Conservation (phyloP, 257 asterid genomes). For the Apocynum venetum region DNA sequence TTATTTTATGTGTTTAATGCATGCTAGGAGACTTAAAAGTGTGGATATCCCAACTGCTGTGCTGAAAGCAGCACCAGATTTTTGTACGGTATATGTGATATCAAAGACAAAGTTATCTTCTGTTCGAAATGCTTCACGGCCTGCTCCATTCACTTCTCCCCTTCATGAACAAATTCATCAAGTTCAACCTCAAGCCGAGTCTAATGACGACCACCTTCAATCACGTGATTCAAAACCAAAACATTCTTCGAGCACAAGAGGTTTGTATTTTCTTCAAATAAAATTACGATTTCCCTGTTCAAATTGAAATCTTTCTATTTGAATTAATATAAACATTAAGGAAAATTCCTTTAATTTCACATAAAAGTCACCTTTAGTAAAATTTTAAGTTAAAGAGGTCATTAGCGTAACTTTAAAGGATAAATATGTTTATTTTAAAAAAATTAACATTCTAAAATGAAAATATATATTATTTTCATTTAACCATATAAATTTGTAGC, state of each 20-base stretch:
- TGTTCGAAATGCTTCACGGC: constrained; percentile 64
- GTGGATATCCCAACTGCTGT: constrained; percentile 51
- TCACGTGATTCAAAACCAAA: constrained; percentile 14
- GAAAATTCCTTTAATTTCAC: too few species aligned
- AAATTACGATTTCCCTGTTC: too few species aligned
- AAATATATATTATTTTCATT: too few species aligned
- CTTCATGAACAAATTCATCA: constrained; percentile 40
- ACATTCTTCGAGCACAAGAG: constrained; percentile 15
- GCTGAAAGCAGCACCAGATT: constrained; percentile 69
- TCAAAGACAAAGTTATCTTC: constrained; percentile 76
- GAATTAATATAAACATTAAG: too few species aligned
- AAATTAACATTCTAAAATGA: too few species aligned
- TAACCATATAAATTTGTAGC: not conserved
- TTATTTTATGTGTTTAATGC: too few species aligned
- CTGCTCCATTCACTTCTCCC: constrained; percentile 60
- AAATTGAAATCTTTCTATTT: too few species aligned
- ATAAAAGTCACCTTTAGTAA: too few species aligned
- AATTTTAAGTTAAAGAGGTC: too few species aligned
- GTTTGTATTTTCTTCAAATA: constrained; percentile 11
- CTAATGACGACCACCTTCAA: not conserved
- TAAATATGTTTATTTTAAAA: too few species aligned
- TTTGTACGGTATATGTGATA: constrained; percentile 70
- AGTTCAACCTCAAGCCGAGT: constrained; percentile 27
- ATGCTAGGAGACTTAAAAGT: constrained; percentile 54
- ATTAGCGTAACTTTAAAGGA: too few species aligned